phyloP scores from a whole-genome alignment of 305 asterid species.

The Rubia peregrina region DNA sequence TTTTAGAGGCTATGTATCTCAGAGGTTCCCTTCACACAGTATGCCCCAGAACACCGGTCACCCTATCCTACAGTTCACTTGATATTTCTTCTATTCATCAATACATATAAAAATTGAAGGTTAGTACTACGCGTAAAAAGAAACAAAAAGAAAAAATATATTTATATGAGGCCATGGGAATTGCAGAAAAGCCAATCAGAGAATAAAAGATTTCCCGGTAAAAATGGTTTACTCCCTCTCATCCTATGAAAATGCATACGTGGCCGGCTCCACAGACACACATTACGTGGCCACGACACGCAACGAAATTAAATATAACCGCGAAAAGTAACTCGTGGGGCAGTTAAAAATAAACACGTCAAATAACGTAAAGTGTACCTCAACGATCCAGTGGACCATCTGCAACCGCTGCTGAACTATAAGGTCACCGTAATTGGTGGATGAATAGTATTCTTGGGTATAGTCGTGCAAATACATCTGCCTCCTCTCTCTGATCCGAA shows the following conservation, averaged over 20 bases:
- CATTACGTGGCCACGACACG: background rate
- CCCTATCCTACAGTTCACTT: background rate
- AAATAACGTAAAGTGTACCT: conserved; percentile 37
- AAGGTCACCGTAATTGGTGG: conserved; percentile 55
- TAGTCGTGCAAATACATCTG: conserved; percentile 71
- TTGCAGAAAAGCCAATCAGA: conserved; percentile 6
- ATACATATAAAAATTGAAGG: background rate
- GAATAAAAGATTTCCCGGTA: conserved; percentile 3
- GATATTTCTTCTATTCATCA: background rate
- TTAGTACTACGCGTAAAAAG: too few relatives aligned
- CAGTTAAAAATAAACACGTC: background rate
- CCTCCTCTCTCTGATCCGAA: conserved; percentile 73
- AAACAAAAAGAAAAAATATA: too few relatives aligned
- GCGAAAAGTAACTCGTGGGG: background rate
- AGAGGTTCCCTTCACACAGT: background rate
- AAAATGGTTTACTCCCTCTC: background rate
- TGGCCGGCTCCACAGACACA: conserved; percentile 4
- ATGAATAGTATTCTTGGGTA: conserved; percentile 60
- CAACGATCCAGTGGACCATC: conserved; percentile 94
- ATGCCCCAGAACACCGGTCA: background rate
- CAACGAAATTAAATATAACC: background rate
- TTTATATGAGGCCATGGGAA: too few relatives aligned
- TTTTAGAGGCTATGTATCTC: background rate
- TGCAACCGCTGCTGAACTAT: conserved; percentile 71
- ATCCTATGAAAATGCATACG: conserved; percentile 6